These are phyloP conservation scores for Pluteus cervinus DNA, from an alignment of 768 basidiomycete genomes.

Conservation along the genomic window DNA sequence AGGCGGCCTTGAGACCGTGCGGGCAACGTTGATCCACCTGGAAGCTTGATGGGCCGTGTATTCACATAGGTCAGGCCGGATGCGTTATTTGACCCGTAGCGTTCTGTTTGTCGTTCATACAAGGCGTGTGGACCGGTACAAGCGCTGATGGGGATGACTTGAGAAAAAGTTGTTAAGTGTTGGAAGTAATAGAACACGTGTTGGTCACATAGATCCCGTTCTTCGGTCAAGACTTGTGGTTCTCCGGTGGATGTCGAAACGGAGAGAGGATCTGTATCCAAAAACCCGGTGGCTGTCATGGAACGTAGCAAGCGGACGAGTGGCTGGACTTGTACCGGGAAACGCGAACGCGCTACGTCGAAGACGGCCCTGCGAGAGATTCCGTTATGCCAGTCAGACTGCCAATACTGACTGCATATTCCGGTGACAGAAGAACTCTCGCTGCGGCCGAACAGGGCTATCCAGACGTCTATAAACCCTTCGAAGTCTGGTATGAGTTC, in stretches of 20 bases:
- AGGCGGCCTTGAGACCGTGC: slow-evolving; percentile 62
- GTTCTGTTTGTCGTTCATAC: slow-evolving; percentile 62
- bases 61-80: slow-evolving; percentile 59
- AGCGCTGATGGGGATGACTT: slow-evolving; percentile 56
- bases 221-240: slow-evolving; percentile 32
- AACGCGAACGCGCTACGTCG: slow-evolving; percentile 76
- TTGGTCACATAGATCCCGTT: slow-evolving; percentile 54
- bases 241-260: slow-evolving; percentile 41
- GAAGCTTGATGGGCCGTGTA: slow-evolving; percentile 59
- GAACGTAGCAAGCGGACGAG: slow-evolving; percentile 69
- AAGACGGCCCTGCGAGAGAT: slow-evolving; percentile 72
- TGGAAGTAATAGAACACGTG: slow-evolving; percentile 76
- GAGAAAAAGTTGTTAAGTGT: slow-evolving; percentile 66
- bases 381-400: slow-evolving; percentile 63
- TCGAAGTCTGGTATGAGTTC: slow-evolving; percentile 77
- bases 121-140: slow-evolving; percentile 65
- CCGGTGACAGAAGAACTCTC: slow-evolving; percentile 57
- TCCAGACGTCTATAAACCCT: slow-evolving; percentile 68
- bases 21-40: slow-evolving; percentile 70
- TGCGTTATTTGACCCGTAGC: slow-evolving; percentile 45
- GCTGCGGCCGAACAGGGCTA: slow-evolving; percentile 73
- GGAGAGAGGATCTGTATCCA: slow-evolving; percentile 65
- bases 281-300: slow-evolving; percentile 72
- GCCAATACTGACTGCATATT: slow-evolving; percentile 82
- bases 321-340: slow-evolving; percentile 71